A percentile compares a stretch with the other conserved stretches of the same genome.
Conservation (phyloP, 176 grass and related monocot genomes). For the Elaeis guineensis region DNA sequence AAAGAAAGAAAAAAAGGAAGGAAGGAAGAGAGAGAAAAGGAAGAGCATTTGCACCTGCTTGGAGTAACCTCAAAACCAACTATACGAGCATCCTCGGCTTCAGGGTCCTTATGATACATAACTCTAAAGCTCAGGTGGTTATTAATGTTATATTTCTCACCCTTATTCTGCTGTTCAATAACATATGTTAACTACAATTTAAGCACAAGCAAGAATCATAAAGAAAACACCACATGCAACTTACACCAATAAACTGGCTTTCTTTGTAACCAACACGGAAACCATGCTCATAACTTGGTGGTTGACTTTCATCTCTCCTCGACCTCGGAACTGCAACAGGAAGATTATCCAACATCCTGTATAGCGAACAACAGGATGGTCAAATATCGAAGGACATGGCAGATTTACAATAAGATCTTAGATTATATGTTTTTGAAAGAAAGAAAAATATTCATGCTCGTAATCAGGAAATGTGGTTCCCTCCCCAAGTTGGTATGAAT, state of each 20-base stretch:
- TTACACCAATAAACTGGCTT: background rate
- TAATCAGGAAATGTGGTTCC: too few species aligned
- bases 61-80: slow-evolving; percentile 14
- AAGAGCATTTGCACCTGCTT: slow-evolving; percentile 1
- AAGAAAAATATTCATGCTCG: too few species aligned
- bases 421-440: too few species aligned
- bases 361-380: background rate
- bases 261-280: slow-evolving; percentile 10
- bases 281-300: slow-evolving; percentile 7
- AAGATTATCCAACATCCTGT: slow-evolving; percentile 13
- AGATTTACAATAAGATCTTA: too few species aligned
- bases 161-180: background rate
- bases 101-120: slow-evolving; percentile 8
- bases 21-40: background rate
- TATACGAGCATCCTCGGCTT: slow-evolving; percentile 3
- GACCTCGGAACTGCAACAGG: slow-evolving; percentile 9
- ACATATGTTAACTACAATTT: too few species aligned
- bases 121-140: slow-evolving; percentile 13
- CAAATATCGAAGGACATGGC: too few species aligned
- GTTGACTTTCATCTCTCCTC: slow-evolving; percentile 4
- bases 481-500: too few species aligned
- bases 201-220: too few species aligned
- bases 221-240: background rate
- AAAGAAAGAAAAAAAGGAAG: background rate
- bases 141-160: slow-evolving; percentile 13